Base-by-base conservation (phyloP, 129 eudicot species). In the Heracleum sosnowskyi region DNA sequence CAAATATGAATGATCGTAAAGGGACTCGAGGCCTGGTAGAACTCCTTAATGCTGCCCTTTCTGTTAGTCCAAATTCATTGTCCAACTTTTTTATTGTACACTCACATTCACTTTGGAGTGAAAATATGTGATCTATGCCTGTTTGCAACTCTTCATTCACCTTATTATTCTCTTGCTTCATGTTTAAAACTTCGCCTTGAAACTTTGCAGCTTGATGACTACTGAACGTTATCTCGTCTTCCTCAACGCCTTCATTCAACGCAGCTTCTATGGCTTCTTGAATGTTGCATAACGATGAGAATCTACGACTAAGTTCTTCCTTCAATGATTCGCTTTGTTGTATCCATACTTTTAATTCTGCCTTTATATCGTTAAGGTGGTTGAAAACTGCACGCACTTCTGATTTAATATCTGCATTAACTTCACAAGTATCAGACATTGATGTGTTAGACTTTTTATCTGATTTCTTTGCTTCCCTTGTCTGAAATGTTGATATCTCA, bases 111-210 rank as follows among this genome's bases (percentile, higher is more conserved):
- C 74, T 78, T 74, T 86, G 87, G 39, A 96, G 87, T 6, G 69
- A 49, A 31, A 79, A 83, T 47, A 82, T 86, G 66, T 89, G 89
- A 81, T 89, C 88, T 28, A 90, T 77, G 41, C 95, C 91, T 24
- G 97, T 91, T 82, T 87, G 81, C 70, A 96, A 84, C 77, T 92
- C 97, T 36, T 92, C 90, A 8, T 76, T 91, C 31, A 96, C 95
- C 83, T 90, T 87, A 78, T 90, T 86, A 85, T 96, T 89, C 78
- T 96, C 97, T 85, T 92, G 99, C 79, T 92, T 90, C 92, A 92
- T 92, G 84, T 92, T 92, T 75, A 83, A 53, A 69, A 92, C 79
- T 78, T 96, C 97, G 31, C 97, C 95, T 80, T 89, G 96, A 80
- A 96, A 87, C 78, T 88, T 90, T 76, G 97, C 97, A 73, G 99